Percentiles rank a stretch among this genome's conserved stretches.
phyloP scores from a whole-genome alignment of 805 yeast species.

The Saccharomycopsis fermentans region DNA sequence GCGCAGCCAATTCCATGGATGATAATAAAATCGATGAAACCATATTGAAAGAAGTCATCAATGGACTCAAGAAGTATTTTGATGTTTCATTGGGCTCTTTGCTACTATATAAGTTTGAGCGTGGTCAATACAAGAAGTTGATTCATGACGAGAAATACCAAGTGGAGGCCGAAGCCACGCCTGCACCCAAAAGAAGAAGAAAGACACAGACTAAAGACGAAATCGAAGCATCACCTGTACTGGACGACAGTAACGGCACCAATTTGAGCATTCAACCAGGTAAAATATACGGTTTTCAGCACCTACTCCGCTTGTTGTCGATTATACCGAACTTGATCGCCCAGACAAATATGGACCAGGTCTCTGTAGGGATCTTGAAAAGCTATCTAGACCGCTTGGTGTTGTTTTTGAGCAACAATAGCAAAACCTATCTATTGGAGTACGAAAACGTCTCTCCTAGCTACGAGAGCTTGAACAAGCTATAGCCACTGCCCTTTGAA shows the following conservation, averaged over 20 bases:
- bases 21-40: constrained; percentile 33
- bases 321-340: constrained; percentile 76
- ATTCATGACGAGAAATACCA: constrained; percentile 28
- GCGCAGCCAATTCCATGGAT: constrained; percentile 13
- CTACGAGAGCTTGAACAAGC: constrained; percentile 26
- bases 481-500: neutral
- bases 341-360: constrained; percentile 72
- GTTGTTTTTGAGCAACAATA: constrained; percentile 38
- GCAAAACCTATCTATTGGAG: constrained; percentile 27
- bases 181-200: neutral
- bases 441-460: constrained; percentile 45
- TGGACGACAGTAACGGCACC: neutral
- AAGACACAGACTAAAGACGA: constrained; percentile 23
- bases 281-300: constrained; percentile 70
- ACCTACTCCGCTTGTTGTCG: constrained; percentile 65
- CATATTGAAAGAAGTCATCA: constrained; percentile 54
- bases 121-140: constrained; percentile 57
- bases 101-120: constrained; percentile 64
- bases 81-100: constrained; percentile 61
- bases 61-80: constrained; percentile 66
- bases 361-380: constrained; percentile 47
- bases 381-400: constrained; percentile 46
- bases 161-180: neutral
- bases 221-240: neutral
- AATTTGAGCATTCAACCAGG: constrained; percentile 22